Conservation (phyloP, 2,329 filamentous ascomycete genomes). For the Didymella lethalis region DNA sequence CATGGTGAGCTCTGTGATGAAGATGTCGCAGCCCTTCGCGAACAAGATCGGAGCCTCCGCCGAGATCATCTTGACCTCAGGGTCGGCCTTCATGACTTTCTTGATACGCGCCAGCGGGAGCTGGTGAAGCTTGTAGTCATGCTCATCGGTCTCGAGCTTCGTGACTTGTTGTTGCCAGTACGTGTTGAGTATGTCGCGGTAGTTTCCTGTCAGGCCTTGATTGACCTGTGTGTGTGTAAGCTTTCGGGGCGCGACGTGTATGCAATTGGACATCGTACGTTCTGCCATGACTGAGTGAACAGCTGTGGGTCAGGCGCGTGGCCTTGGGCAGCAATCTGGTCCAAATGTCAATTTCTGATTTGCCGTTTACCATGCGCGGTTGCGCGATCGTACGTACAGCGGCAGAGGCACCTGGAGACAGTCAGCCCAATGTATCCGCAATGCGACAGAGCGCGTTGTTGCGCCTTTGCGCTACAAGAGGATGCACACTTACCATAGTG, state of each 20-base stretch:
- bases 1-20: conserved; percentile 99
- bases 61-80: conserved; percentile 99
- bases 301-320: conserved; percentile 89
- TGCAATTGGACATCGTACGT: conserved; percentile 63
- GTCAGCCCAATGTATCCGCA: conserved; percentile 31
- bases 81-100: conserved; percentile 99
- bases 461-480: conserved; percentile 7
- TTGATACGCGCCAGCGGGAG: conserved; percentile 97
- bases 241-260: conserved; percentile 5
- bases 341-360: conserved; percentile 42
- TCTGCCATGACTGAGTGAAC: conserved; percentile 94
- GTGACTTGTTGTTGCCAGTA: conserved; percentile 99
- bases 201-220: conserved; percentile 89
- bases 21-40: conserved; percentile 98
- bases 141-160: conserved; percentile 90
- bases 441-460: conserved; percentile 20
- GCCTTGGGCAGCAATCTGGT: conserved; percentile 82
- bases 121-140: conserved; percentile 99
- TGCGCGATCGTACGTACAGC: conserved; percentile 61
- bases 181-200: conserved; percentile 96
- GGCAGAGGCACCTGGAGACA: conserved; percentile 68
- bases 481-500: conserved; percentile 56
- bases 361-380: conserved; percentile 21
- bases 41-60: conserved; percentile 97
- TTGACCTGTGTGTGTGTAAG: conserved; percentile 72